These are phyloP conservation scores for Anethum foeniculum DNA, from an alignment of 140 eudicot species.

Conservation along the genomic window DNA sequence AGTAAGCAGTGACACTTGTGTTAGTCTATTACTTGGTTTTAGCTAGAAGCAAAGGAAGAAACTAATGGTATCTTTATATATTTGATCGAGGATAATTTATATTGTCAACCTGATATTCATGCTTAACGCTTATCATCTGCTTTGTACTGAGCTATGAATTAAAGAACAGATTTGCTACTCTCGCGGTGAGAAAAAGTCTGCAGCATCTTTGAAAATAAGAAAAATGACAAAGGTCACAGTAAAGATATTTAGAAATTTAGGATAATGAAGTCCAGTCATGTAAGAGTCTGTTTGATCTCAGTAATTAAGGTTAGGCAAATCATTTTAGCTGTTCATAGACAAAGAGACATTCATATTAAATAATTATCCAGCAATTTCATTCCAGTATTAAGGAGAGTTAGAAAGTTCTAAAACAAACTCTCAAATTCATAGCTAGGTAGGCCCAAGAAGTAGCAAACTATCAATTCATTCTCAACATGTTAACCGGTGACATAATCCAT, in stretches of 20 bases:
- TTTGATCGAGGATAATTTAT: background rate
- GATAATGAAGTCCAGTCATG: background rate
- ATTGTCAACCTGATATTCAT: background rate
- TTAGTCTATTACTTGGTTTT: background rate
- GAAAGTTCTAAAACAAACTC: background rate
- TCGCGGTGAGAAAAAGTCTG: background rate
- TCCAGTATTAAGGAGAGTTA: background rate
- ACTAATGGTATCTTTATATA: too few species aligned
- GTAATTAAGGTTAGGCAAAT: background rate
- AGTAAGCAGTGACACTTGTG: background rate
- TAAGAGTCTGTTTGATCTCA: background rate
- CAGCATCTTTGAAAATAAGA: background rate
- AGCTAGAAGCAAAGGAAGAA: background rate
- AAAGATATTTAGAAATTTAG: background rate
- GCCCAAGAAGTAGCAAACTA: background rate
- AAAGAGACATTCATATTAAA: background rate
- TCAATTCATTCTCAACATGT: background rate
- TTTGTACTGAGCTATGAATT: background rate
- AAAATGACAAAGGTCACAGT: background rate
- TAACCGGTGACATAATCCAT: background rate
- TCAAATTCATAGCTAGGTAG: background rate
- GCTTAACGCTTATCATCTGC: background rate
- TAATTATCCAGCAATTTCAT: background rate
- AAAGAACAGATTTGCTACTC: background rate
- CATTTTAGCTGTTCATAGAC: background rate